Evolutionary conservation across 192 early-diverging fungal genomes (phyloP).

Genomic region (Podila verticillata): DNA sequence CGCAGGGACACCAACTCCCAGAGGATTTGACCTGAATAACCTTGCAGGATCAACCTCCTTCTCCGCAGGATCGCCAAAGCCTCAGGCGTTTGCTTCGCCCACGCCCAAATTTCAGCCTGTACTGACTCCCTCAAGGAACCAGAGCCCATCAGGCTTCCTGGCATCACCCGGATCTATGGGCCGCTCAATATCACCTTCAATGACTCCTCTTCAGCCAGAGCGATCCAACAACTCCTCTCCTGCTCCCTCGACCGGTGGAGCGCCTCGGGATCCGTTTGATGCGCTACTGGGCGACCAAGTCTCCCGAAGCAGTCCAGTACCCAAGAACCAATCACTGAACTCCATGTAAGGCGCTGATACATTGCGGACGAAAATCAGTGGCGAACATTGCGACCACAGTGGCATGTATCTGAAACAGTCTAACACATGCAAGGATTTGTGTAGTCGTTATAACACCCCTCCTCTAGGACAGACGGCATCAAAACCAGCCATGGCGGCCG

Average conservation of each 20-base stretch:
- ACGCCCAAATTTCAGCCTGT: conserved; percentile 20
- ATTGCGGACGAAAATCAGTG: neutral
- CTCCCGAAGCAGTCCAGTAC: conserved; percentile 20
- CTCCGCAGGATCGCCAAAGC: conserved; percentile 5
- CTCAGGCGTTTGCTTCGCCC: conserved; percentile 13
- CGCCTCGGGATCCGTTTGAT: conserved; percentile 30
- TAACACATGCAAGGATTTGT: neutral
- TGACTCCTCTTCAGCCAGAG: conserved; percentile 33
- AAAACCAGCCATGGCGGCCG: neutral
- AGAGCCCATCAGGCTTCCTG: conserved; percentile 26
- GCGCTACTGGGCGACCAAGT: conserved; percentile 33
- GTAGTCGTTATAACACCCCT: conserved; percentile 42
- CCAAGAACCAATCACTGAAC: conserved; percentile 44
- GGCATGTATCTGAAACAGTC: neutral
- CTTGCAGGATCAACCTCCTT: conserved; percentile 10
- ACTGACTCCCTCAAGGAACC: conserved; percentile 9
- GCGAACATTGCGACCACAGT: too few species aligned
- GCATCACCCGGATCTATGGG: conserved; percentile 25
- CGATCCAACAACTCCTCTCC: conserved; percentile 32
- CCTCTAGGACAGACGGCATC: conserved; percentile 18
- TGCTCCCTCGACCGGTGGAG: neutral
- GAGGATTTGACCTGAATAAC: conserved; percentile 23
- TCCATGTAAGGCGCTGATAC: conserved; percentile 18
- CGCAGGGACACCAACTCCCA: neutral
- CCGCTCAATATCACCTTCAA: conserved; percentile 35